Evolutionary conservation across 1,139 yeast species (phyloP).

Genomic region (Diutina neorugosa): DNA sequence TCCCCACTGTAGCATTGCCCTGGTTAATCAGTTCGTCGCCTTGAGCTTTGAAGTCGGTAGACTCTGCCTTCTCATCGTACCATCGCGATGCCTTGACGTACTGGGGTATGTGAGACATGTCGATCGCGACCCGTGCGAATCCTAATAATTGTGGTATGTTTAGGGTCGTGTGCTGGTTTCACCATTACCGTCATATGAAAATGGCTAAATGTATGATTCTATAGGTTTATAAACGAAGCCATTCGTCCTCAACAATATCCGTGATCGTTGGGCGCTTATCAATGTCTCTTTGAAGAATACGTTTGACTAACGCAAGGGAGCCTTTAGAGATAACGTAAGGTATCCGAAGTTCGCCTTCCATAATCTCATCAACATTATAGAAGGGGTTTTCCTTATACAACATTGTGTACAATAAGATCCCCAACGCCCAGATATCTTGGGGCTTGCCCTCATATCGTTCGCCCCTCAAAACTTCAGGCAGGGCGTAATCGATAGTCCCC

Average conservation of each 20-base stretch:
- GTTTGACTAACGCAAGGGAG: slow-evolving; percentile 46
- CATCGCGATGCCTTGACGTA: slow-evolving; percentile 20
- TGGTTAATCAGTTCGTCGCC: slow-evolving; percentile 15
- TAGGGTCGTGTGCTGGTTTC: too few relatives aligned
- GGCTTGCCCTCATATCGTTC: slow-evolving; percentile 84
- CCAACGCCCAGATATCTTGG: slow-evolving; percentile 96
- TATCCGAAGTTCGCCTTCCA: slow-evolving; percentile 74
- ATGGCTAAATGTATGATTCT: background rate
- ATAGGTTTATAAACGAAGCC: slow-evolving; percentile 31
- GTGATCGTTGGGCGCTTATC: slow-evolving; percentile 59
- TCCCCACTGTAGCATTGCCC: slow-evolving; percentile 20
- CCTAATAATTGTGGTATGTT: too few relatives aligned
- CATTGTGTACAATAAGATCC: slow-evolving; percentile 77
- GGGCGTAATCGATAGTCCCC: slow-evolving; percentile 94
- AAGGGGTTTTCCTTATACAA: slow-evolving; percentile 94
- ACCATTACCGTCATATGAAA: too few relatives aligned
- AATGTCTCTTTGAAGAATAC: slow-evolving; percentile 55
- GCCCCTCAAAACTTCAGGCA: slow-evolving; percentile 89
- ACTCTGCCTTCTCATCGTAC: slow-evolving; percentile 14
- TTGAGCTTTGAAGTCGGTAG: slow-evolving; percentile 13
- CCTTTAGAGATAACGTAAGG: slow-evolving; percentile 51
- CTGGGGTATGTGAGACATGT: slow-evolving; percentile 15
- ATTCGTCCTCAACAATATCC: slow-evolving; percentile 52
- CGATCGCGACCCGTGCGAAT: background rate
- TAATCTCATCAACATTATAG: slow-evolving; percentile 85